These are phyloP conservation scores for Eucalyptus lansdowneana DNA, from an alignment of 345 rosid genomes.

Conservation along the genomic window DNA sequence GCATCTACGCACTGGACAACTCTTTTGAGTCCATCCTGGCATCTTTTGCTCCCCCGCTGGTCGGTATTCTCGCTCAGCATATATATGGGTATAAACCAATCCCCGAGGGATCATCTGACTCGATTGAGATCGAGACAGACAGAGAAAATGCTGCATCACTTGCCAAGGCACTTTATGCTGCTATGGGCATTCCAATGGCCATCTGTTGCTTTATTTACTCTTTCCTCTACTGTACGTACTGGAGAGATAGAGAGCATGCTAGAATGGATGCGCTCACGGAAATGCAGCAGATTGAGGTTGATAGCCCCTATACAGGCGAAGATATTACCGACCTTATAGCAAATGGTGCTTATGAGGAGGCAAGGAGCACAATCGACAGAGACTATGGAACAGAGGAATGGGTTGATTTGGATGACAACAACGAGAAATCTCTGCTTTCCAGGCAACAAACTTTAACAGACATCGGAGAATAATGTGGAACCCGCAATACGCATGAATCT, in stretches of 20 bases:
- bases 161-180: conserved; percentile 70
- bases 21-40: conserved; percentile 71
- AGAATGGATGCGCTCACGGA: conserved; percentile 60
- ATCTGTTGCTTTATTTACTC: conserved; percentile 70
- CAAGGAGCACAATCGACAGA: conserved; percentile 11
- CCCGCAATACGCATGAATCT: not conserved
- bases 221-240: conserved; percentile 61
- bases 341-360: not conserved
- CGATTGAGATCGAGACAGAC: conserved; percentile 41
- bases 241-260: conserved; percentile 64
- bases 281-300: conserved; percentile 24
- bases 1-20: conserved; percentile 64
- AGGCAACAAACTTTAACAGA: conserved; percentile 16
- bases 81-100: conserved; percentile 67
- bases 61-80: conserved; percentile 68
- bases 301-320: not conserved
- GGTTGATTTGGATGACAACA: conserved; percentile 1
- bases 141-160: conserved; percentile 67
- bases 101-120: conserved; percentile 24
- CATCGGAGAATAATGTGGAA: not conserved
- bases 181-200: conserved; percentile 69
- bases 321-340: conserved; percentile 2
- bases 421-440: conserved; percentile 2
- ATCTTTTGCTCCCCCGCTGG: conserved; percentile 75
- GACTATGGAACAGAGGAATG: conserved; percentile 13